A percentile compares a stretch with the other conserved stretches of the same genome.
phyloP scores from a whole-genome alignment of 169 alveolate genomes.

The Neospora caninum region DNA sequence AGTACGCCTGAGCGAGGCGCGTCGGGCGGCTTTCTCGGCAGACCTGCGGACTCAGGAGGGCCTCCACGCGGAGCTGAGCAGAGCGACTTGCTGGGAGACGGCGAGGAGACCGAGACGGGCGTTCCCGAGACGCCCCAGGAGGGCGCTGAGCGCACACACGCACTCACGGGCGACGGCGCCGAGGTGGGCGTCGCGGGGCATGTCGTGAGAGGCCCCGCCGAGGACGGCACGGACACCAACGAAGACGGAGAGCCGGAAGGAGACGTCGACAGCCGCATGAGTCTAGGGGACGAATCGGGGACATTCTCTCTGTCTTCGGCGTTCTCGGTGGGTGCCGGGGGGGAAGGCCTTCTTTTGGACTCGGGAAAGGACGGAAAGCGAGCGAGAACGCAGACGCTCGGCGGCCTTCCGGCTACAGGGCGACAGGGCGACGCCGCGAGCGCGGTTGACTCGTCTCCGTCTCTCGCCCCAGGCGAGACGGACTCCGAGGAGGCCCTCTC shows the following conservation, averaged over 20 bases:
- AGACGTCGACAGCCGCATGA: background rate
- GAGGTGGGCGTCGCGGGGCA: too few relatives aligned
- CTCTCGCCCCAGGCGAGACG: conserved; percentile 1
- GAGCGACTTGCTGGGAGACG: background rate
- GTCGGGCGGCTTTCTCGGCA: too few relatives aligned
- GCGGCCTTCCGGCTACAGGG: background rate
- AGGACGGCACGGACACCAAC: background rate
- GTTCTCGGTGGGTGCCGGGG: too few relatives aligned
- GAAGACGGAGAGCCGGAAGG: background rate
- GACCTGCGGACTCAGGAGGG: background rate
- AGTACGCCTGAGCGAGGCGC: too few relatives aligned
- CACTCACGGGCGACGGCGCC: too few relatives aligned
- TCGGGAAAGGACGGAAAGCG: background rate
- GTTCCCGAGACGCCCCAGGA: too few relatives aligned
- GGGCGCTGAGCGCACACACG: too few relatives aligned
- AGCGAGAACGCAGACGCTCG: background rate
- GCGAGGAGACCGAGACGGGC: too few relatives aligned
- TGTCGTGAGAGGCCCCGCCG: too few relatives aligned
- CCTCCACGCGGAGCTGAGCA: background rate
- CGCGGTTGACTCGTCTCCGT: background rate
- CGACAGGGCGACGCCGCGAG: background rate
- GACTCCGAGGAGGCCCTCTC: background rate
- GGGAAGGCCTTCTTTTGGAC: background rate
- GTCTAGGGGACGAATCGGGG: background rate
- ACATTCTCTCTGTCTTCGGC: background rate